phyloP scores from a whole-genome alignment of 225 moss, liverwort and hornwort genomes.

The Polytrichum formosum region DNA sequence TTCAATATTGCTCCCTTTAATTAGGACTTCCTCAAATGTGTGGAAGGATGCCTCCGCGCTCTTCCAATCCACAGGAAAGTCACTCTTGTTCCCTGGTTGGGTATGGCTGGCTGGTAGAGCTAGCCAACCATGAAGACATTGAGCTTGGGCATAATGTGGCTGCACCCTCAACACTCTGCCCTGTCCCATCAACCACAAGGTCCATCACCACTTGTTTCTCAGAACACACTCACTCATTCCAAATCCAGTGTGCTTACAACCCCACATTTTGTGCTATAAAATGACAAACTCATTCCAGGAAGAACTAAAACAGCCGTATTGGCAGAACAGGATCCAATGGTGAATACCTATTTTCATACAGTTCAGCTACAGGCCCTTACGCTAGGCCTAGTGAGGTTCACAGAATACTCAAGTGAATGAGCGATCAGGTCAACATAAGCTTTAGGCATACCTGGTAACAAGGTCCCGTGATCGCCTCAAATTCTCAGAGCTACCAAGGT shows the following conservation, averaged over 20 bases:
- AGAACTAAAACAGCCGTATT: too few relatives aligned
- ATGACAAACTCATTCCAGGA: too few relatives aligned
- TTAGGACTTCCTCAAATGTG: conserved; percentile 57
- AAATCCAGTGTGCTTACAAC: too few relatives aligned
- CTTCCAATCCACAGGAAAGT: conserved; percentile 28
- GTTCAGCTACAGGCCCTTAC: too few relatives aligned
- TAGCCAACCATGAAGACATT: conserved; percentile 73
- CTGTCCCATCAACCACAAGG: conserved; percentile 11
- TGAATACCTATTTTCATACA: too few relatives aligned
- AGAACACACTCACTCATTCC: too few relatives aligned
- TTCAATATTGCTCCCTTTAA: conserved; percentile 55
- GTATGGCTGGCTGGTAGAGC: conserved; percentile 34
- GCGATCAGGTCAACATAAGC: background rate
- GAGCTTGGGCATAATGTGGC: conserved; percentile 65
- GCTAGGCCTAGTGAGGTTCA: too few relatives aligned
- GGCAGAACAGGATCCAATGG: too few relatives aligned
- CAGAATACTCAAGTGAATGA: background rate
- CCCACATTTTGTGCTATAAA: too few relatives aligned
- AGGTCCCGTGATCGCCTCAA: conserved; percentile 48
- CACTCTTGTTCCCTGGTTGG: conserved; percentile 15
- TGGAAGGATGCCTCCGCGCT: conserved; percentile 38
- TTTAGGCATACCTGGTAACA: conserved; percentile 38
- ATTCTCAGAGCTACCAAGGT: conserved; percentile 51
- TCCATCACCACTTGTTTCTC: background rate
- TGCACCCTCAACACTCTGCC: conserved; percentile 81